A percentile compares a stretch with the other conserved stretches of the same genome.
Conservation (phyloP, 305 asterid species). For the Fraxinus greggii region DNA sequence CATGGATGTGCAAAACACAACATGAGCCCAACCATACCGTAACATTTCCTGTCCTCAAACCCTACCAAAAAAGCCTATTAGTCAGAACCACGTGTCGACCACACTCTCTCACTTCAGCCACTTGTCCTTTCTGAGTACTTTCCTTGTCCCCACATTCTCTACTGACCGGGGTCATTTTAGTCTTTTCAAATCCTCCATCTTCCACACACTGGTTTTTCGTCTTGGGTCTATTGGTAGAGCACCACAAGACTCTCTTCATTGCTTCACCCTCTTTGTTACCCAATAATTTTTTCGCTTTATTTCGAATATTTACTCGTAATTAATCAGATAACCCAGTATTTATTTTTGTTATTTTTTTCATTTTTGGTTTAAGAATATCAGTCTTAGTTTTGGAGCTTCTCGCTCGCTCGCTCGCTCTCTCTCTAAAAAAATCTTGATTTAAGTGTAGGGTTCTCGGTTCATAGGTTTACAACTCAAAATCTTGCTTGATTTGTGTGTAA, state of each 20-base stretch:
- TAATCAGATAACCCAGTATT: constrained; percentile 13
- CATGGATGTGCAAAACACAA: neutral
- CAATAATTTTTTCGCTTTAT: constrained; percentile 13
- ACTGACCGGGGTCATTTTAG: neutral
- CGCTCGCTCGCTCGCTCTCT: neutral
- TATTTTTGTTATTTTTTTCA: neutral
- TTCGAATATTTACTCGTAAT: neutral
- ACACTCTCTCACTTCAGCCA: constrained; percentile 45
- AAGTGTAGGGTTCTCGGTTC: neutral
- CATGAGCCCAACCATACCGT: neutral
- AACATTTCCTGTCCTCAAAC: constrained; percentile 1
- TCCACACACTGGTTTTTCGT: constrained; percentile 13
- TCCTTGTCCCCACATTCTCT: constrained; percentile 7
- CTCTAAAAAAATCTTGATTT: neutral
- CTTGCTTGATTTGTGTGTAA: neutral
- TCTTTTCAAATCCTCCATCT: neutral
- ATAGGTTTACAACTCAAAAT: neutral
- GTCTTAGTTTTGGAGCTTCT: constrained; percentile 4
- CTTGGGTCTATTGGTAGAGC: neutral
- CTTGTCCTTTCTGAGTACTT: constrained; percentile 52
- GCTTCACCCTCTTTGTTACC: constrained; percentile 8
- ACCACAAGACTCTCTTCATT: neutral
- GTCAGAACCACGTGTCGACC: constrained; percentile 63
- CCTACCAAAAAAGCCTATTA: constrained; percentile 45
- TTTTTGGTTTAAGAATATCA: neutral